Percentiles rank a stretch among this genome's conserved stretches.
Conservation (phyloP, 768 basidiomycete genomes). For the Podaxis carcinomalis region DNA sequence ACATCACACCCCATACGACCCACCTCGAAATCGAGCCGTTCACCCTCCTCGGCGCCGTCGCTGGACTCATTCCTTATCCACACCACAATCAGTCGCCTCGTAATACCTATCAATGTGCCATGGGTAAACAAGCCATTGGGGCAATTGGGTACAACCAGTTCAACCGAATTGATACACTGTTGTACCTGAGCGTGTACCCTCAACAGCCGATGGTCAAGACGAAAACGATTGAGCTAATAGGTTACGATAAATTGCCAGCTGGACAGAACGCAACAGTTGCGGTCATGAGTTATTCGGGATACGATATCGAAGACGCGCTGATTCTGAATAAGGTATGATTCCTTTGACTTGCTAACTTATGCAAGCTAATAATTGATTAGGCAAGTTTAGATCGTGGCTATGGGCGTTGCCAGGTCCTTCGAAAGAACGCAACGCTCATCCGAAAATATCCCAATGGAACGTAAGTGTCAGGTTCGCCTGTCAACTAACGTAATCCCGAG, state of each 20-base stretch:
- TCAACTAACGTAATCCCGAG: conserved; percentile 5
- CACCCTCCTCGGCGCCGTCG: conserved; percentile 94
- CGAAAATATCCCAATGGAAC: conserved; percentile 97
- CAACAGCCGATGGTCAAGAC: conserved; percentile 99
- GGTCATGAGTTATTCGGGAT: conserved; percentile 99
- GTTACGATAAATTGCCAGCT: conserved; percentile 94
- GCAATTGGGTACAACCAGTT: conserved; percentile 98
- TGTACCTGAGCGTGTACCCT: conserved; percentile 97
- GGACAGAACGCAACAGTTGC: conserved; percentile 98
- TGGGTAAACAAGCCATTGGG: conserved; percentile 99
- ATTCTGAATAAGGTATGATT: conserved; percentile 82
- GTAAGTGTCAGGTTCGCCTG: conserved; percentile 44
- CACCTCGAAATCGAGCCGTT: conserved; percentile 99
- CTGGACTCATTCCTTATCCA: conserved; percentile 97
- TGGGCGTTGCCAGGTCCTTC: conserved; percentile 94
- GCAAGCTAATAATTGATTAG: conserved; percentile 30
- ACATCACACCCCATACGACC: conserved; percentile 79
- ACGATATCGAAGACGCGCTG: conserved; percentile 98
- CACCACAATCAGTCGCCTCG: conserved; percentile 99
- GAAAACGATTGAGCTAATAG: conserved; percentile 94
- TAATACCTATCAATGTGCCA: conserved; percentile 99
- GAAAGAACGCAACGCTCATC: conserved; percentile 92
- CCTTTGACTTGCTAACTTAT: not conserved
- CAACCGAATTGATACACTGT: conserved; percentile 93
- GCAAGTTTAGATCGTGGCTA: conserved; percentile 97